Conservation (phyloP, 306 rosid species). For the Vigna reflexopilosa region DNA sequence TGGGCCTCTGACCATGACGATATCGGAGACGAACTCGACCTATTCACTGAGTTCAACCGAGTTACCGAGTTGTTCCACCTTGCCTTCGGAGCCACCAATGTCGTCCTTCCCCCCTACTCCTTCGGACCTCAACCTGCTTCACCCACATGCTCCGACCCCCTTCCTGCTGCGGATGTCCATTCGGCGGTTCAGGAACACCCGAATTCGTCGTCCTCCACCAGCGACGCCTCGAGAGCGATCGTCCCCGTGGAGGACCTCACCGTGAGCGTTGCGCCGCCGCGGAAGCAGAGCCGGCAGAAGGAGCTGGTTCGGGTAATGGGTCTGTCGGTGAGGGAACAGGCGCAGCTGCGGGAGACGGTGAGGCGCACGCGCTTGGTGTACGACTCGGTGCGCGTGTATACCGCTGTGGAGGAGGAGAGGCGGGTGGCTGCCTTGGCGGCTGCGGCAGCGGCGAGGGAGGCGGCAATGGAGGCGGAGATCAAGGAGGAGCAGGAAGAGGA, state of each 20-base stretch:
- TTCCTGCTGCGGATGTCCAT: not conserved
- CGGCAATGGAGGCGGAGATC: no score
- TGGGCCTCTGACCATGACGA: conserved; percentile 1
- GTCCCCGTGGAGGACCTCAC: conserved; percentile 54
- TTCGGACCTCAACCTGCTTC: not conserved
- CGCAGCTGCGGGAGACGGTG: conserved; percentile 58
- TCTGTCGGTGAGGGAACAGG: conserved; percentile 58
- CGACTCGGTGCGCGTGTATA: conserved; percentile 68
- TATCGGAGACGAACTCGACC: conserved; percentile 42
- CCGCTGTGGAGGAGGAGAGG: conserved; percentile 56
- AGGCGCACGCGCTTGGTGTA: conserved; percentile 73
- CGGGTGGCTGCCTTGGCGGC: not conserved
- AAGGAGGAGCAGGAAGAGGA: not conserved
- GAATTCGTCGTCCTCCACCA: not conserved
- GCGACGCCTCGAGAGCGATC: conserved; percentile 54
- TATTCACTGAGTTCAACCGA: conserved; percentile 72
- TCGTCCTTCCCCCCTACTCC: not conserved
- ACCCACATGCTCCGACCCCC: not conserved
- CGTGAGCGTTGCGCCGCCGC: conserved; percentile 38
- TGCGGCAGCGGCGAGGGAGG: not conserved
- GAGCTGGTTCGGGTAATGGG: conserved; percentile 84
- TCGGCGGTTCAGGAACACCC: conserved; percentile 44
- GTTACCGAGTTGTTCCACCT: conserved; percentile 69
- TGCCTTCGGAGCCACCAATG: conserved; percentile 54
- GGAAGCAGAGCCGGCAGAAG: conserved; percentile 30